phyloP scores from a whole-genome alignment of 805 yeast genomes.

The Ogataea sp. region DNA sequence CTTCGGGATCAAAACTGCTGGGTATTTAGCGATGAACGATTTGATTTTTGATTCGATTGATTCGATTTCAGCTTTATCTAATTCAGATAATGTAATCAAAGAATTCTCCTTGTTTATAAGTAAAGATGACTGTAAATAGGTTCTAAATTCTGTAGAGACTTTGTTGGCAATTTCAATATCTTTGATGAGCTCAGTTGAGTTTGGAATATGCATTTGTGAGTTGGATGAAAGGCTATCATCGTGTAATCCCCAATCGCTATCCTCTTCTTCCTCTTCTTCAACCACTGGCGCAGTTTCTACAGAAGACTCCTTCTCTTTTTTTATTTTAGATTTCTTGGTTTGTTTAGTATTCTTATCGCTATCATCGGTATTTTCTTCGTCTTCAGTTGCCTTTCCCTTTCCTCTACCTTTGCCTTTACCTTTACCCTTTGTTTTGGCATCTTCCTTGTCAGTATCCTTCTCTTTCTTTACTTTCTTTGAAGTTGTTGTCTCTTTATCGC shows the following conservation, averaged over 20 bases:
- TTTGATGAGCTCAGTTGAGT: conserved; percentile 12
- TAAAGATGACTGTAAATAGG: conserved; percentile 15
- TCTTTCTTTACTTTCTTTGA: neutral
- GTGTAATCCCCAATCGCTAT: conserved; percentile 23
- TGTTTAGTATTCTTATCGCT: too few species aligned
- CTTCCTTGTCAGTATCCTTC: neutral
- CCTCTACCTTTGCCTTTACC: too few species aligned
- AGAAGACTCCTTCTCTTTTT: neutral
- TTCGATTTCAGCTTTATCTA: conserved; percentile 13
- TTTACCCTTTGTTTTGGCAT: too few species aligned
- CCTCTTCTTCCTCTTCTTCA: conserved; percentile 11
- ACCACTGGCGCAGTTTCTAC: conserved; percentile 6
- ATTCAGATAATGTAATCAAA: neutral
- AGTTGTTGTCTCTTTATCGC: neutral
- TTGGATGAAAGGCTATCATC: too few species aligned
- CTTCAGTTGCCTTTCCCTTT: neutral
- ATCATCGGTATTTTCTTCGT: neutral
- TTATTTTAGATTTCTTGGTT: neutral
- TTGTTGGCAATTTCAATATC: conserved; percentile 13
- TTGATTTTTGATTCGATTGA: neutral
- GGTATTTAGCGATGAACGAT: neutral
- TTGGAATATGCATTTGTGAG: conserved; percentile 12
- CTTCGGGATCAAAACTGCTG: neutral
- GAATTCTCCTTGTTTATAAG: too few species aligned
- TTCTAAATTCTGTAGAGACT: conserved; percentile 16